Conservation (phyloP, 2,329 filamentous ascomycete species). For the Cladosporium velox region DNA sequence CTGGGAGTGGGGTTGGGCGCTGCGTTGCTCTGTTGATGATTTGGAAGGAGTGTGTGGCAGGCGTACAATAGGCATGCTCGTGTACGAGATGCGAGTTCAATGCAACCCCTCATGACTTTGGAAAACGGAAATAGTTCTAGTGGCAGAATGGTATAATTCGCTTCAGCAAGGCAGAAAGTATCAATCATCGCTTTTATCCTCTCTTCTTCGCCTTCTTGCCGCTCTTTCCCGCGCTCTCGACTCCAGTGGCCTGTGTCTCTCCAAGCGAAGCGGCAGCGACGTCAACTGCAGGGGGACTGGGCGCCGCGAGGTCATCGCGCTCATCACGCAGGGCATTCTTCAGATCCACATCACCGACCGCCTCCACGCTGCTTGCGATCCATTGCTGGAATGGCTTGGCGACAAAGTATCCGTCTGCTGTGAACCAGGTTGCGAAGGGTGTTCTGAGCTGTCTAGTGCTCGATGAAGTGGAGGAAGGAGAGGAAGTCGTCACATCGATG, state of each 20-base stretch:
- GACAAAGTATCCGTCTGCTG: constrained; percentile 71
- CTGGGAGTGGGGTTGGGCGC: constrained; percentile 15
- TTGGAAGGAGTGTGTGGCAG: background rate
- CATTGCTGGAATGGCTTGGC: constrained; percentile 76
- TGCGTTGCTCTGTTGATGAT: background rate
- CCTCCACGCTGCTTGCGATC: constrained; percentile 67
- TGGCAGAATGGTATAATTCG: background rate
- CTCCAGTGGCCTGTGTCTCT: constrained; percentile 25
- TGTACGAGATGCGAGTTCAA: background rate
- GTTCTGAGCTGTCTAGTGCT: constrained; percentile 56
- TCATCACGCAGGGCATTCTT: constrained; percentile 49
- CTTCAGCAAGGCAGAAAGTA: background rate
- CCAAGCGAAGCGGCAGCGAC: constrained; percentile 9
- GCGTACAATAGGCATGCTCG: background rate
- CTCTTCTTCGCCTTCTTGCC: constrained; percentile 33
- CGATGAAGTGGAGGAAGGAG: constrained; percentile 22
- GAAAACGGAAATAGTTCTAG: background rate
- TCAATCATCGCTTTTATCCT: background rate
- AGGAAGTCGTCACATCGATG: constrained; percentile 59
- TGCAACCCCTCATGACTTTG: background rate
- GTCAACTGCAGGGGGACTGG: constrained; percentile 2
- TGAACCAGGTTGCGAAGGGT: constrained; percentile 75
- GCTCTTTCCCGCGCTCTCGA: constrained; percentile 27
- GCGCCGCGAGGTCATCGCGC: constrained; percentile 30
- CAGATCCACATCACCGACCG: constrained; percentile 67